Evolutionary conservation across 2,329 filamentous ascomycete species (phyloP), one percentile per base, ranked within the genome.

Genomic region (Trichoderma brevicompactum): DNA sequence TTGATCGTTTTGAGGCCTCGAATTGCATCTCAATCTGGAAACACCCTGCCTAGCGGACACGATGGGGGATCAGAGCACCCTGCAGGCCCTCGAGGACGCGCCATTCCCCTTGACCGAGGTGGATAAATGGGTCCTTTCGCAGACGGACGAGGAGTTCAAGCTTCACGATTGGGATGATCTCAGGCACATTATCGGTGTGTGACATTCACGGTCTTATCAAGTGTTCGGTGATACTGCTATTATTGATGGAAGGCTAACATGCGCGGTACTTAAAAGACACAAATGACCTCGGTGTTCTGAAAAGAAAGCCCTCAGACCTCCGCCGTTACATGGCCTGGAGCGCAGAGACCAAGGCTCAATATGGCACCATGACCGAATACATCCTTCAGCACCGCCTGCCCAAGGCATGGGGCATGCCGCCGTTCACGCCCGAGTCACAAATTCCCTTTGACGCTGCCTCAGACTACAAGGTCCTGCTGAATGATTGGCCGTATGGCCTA

Each of bases 401-500:
- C 36, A 77, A 79, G 64, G 72, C 76, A 61, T 97, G 94, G 94
- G 85, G 85, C 2, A 68, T 73, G 36, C 83, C 84, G 15, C 86
- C 86, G 5, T 89, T 88, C 74, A 79, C 76, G 12, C 82, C 83
- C 5, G 75, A 73, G 53, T 87, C 84, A 7, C 67, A 72, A 3
- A 71, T 79, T 32, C 86, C 86, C 9, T 87, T 89, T 68, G 74
- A 79, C 28, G 78, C 85, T 49, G 73, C 81, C 4, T 82, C 81
- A 40, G 87, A 89, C 76, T 89, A 84, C 75, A 87, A 87, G 67
- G 89, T 96, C 59, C 80, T 97, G 50, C 82, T 88, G 74, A 97
- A 98, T 73, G 94, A 97, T 81, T 98, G 93, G 94, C 94, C 94
- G 0, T 97, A 97, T 72, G 93, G 92, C 3, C 79, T 97, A 55